Evolutionary conservation across 306 rosid species (phyloP).

Genomic region (Rosa chinensis): DNA sequence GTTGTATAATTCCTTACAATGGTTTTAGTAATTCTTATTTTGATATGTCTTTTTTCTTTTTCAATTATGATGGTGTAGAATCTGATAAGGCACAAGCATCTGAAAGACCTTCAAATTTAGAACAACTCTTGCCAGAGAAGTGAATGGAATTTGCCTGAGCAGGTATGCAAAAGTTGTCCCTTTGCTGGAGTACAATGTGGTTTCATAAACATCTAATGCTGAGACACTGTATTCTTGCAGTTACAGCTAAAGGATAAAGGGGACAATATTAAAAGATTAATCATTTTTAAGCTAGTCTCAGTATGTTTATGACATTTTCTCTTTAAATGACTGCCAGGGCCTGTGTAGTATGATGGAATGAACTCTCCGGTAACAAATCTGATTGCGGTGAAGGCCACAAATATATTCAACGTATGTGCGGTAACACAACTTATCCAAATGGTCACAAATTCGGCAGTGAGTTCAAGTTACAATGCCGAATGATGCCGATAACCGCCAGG

Average conservation of each 20-base stretch:
- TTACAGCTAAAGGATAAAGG: neutral
- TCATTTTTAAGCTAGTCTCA: too few relatives aligned
- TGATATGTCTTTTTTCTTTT: neutral
- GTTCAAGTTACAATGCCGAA: too few relatives aligned
- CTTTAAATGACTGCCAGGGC: neutral
- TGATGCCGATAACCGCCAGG: too few relatives aligned
- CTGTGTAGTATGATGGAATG: neutral
- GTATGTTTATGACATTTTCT: neutral
- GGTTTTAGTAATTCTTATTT: neutral
- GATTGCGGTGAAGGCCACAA: too few relatives aligned
- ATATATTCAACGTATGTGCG: too few relatives aligned
- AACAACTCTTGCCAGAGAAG: conserved; percentile 67
- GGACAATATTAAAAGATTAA: too few relatives aligned
- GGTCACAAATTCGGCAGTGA: too few relatives aligned
- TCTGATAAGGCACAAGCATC: conserved; percentile 72
- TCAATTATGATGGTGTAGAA: conserved; percentile 67
- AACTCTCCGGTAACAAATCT: too few relatives aligned
- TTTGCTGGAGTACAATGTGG: neutral
- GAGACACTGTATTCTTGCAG: neutral
- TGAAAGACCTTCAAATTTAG: conserved; percentile 68
- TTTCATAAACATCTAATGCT: neutral
- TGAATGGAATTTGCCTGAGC: conserved; percentile 80
- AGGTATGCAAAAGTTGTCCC: conserved; percentile 44
- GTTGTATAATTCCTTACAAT: neutral
- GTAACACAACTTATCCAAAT: too few relatives aligned